Base-by-base conservation (phyloP, 2,329 filamentous ascomycete genomes). In the Dactylonectria macrodidyma region DNA sequence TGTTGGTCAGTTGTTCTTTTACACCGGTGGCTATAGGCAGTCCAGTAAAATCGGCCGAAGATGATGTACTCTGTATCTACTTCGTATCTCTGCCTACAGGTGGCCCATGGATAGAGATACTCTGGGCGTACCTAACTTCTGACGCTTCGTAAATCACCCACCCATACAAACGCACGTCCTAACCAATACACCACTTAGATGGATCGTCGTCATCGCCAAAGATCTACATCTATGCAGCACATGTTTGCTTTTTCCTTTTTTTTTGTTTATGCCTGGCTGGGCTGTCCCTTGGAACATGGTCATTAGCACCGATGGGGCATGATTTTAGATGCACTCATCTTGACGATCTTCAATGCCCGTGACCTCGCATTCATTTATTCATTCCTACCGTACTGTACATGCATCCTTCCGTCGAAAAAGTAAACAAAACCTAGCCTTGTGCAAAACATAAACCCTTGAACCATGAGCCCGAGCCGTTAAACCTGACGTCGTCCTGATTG, bases 221-320 rank as follows among this genome's bases (percentile, higher is more conserved):
- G 26, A 30, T 30, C 26, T 30, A 30, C 26, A 44, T 38, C 59
- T 41, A 14, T 59, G 38, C 60, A 50, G 16, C 36, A 11, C 33
- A 50, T 50, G 16, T 47, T 60, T 34, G 33, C 54, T 33, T 26
- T 48, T 36, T 55, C 33, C 47, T 30, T 56, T 44, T 57, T 34
- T 26, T 55, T 33, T 54, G 26, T 22, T 50, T 60, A 56, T 46
- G 46, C 26, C 26, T 46, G 50, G 12, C 47, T 7, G 33, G 51
- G 58, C 46, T 38, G 52, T 38, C 54, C 10, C 52, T 63, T 36
- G 59, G 59, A 33, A 56, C 30, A 59, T 66, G n/a, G 62, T 59
- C 54, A 19, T 19, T 19, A 19, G 34, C 33, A 38, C 61, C 52
- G 61, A 62, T 19, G 19, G 19, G 30, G 41, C 52, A 58, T 62